A percentile compares a stretch with the other conserved stretches of the same genome.
Evolutionary conservation across 768 basidiomycete genomes (phyloP).

Genomic region (Dendrothele bispora): DNA sequence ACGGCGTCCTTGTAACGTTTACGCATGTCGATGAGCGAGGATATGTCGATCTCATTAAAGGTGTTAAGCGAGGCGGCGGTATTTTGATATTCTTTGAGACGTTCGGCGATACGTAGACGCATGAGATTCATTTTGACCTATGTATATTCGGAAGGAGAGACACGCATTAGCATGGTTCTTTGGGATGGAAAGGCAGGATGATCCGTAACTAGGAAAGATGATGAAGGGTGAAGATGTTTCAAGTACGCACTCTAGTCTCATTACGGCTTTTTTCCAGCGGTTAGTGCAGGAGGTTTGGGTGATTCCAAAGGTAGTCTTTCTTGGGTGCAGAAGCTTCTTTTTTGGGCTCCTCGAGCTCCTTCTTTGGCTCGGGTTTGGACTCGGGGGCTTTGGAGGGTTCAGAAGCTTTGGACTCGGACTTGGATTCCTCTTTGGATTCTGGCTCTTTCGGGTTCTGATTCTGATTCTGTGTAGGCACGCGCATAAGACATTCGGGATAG

Average conservation of each 20-base stretch:
- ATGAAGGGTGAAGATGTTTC: too few species aligned
- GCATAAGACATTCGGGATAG: neutral
- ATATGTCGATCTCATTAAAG: conserved; percentile 99
- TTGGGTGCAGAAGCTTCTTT: too few species aligned
- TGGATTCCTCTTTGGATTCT: neutral
- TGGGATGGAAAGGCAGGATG: neutral
- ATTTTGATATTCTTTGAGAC: conserved; percentile 97
- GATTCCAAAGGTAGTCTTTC: conserved; percentile 6
- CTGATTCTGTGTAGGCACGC: neutral
- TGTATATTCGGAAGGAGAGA: neutral
- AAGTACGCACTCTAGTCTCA: conserved; percentile 76
- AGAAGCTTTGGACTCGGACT: conserved; percentile 3
- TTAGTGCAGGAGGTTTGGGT: conserved; percentile 24
- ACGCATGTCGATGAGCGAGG: conserved; percentile 88
- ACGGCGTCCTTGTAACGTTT: conserved; percentile 90
- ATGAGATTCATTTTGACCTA: conserved; percentile 98
- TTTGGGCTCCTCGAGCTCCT: conserved; percentile 12
- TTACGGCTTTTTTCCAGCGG: conserved; percentile 58
- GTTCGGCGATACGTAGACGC: conserved; percentile 94
- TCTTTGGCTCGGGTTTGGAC: conserved; percentile 5
- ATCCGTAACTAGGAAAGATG: neutral
- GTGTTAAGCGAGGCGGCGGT: conserved; percentile 94
- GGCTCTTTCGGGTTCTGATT: conserved; percentile 24
- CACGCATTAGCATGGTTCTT: neutral
- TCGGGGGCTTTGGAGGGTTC: neutral